Conservation (phyloP, 352 stramenopile genomes). For the Globisporangium spinosum region DNA sequence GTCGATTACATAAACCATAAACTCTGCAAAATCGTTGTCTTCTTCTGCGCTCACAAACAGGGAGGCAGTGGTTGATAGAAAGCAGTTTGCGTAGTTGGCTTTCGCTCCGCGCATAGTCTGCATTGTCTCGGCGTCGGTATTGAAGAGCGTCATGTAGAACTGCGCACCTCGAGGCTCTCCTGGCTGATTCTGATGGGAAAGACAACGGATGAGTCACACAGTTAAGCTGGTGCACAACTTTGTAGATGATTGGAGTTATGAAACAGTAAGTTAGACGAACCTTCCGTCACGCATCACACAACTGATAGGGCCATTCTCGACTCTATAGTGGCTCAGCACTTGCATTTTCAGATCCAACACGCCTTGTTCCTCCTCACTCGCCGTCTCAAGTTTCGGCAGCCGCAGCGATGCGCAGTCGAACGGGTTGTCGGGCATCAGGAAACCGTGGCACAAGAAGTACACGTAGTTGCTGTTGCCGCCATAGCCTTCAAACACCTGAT, state of each 20-base stretch:
- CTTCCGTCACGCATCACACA: slow-evolving; percentile 36
- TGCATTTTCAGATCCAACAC: slow-evolving; percentile 24
- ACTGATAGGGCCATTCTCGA: slow-evolving; percentile 28
- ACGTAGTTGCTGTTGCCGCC: slow-evolving; percentile 92
- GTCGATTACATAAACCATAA: slow-evolving; percentile 14
- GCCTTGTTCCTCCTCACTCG: slow-evolving; percentile 1
- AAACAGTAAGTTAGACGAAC: slow-evolving; percentile 9
- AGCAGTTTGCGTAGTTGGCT: slow-evolving; percentile 32
- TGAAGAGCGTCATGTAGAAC: slow-evolving; percentile 31
- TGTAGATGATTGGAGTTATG: neutral
- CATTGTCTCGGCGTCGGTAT: slow-evolving; percentile 20
- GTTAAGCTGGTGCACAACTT: neutral
- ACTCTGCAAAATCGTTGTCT: slow-evolving; percentile 10
- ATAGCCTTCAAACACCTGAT: slow-evolving; percentile 93
- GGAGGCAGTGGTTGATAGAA: slow-evolving; percentile 18
- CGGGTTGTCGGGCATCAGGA: slow-evolving; percentile 83
- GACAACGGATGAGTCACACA: neutral
- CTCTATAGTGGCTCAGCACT: slow-evolving; percentile 25
- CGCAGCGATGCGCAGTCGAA: slow-evolving; percentile 83
- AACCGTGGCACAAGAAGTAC: slow-evolving; percentile 89
- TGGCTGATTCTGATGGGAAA: slow-evolving; percentile 10
- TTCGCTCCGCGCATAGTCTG: slow-evolving; percentile 19
- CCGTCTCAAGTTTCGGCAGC: slow-evolving; percentile 20
- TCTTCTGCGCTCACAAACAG: slow-evolving; percentile 7
- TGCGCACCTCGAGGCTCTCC: slow-evolving; percentile 23